A percentile compares a stretch with the other conserved stretches of the same genome.
phyloP scores from a whole-genome alignment of 129 eudicot genomes.

The Mikania micrantha region DNA sequence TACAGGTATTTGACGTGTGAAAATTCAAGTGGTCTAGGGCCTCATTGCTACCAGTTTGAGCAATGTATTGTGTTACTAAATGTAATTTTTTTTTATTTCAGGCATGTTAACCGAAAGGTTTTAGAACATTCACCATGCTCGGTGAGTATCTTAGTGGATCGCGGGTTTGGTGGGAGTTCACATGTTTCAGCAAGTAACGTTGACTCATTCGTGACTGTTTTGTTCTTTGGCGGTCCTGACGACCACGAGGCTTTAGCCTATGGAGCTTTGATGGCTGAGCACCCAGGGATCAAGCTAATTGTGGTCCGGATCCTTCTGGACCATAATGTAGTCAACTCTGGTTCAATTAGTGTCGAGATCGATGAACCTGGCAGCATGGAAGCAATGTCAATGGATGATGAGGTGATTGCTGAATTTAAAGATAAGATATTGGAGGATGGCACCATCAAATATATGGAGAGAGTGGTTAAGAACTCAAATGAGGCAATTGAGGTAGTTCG shows the following conservation, averaged over 20 bases:
- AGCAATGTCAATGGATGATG: slow-evolving; percentile 41
- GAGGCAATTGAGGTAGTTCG: slow-evolving; percentile 36
- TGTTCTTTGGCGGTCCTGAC: slow-evolving; percentile 91
- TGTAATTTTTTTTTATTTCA: neutral
- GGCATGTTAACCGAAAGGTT: slow-evolving; percentile 63
- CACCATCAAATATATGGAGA: slow-evolving; percentile 47
- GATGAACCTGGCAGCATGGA: slow-evolving; percentile 31
- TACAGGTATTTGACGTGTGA: slow-evolving; percentile 31
- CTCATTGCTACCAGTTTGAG: neutral
- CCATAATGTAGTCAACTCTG: slow-evolving; percentile 22
- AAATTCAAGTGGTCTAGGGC: too few relatives aligned
- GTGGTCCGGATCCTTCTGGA: slow-evolving; percentile 57
- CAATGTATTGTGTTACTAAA: neutral
- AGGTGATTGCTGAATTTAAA: slow-evolving; percentile 41
- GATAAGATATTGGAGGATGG: slow-evolving; percentile 26
- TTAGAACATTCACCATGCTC: slow-evolving; percentile 83
- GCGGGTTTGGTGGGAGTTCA: slow-evolving; percentile 74
- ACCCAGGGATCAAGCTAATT: slow-evolving; percentile 67
- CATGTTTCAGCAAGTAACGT: slow-evolving; percentile 82
- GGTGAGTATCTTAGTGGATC: slow-evolving; percentile 78
- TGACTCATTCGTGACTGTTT: slow-evolving; percentile 41
- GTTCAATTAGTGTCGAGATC: slow-evolving; percentile 33
- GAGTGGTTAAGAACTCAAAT: slow-evolving; percentile 21
- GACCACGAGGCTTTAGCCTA: slow-evolving; percentile 88
- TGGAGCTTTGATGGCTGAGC: slow-evolving; percentile 89